Evolutionary conservation across 352 stramenopile species (phyloP), one percentile per base, ranked within the genome.

Genomic region (Thraustochytrium striatum): DNA sequence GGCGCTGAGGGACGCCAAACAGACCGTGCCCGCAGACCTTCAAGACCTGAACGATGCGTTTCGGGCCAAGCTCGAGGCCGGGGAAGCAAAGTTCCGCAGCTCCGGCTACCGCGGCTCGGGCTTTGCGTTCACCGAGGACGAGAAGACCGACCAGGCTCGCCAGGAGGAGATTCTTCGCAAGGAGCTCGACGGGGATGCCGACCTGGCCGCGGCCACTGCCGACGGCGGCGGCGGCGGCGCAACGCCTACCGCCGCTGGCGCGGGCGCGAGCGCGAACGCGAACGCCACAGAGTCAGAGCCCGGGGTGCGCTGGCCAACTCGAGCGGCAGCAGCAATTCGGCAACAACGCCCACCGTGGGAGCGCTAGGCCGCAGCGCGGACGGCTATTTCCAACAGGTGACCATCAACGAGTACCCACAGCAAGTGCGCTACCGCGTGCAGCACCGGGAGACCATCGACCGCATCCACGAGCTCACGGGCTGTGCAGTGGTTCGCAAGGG

Each of bases 31-130:
- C 32, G 32, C 85, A 11, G 95, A 98, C 81, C 85, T 99, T 3
- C 87, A 85, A 68, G 84, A 89, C 32, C 87, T 99, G 32, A 92
- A 94, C 0, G 91, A 98, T 39, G 86, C 84, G 0, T 99, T 99
- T 82, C 96, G 98, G 83, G 91, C 91, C 52, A 99, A 98, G 86
- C 93, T 98, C 35, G 88, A 91, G 41, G 91, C 90, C 28, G 97
- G 97, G 25, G 92, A 98, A 87, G 96, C 96, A 13, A 91, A 91
- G 50, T 98, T 94, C 83, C 94, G 97, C 52, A 90, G 90, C 28
- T 97, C 91, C 73, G 97, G 97, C 0, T 99, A 98, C 84, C 98
- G 97, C 79, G 97, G 97, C 2, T 99, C 96, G 85, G 98, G 93
- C 1, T 99, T 99, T 81, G 96, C 99, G 79, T 94, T 96, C 36